Percentiles rank a stretch among this genome's conserved stretches.
Evolutionary conservation across 805 yeast species (phyloP).

Genomic region (Scheffersomyces ergatensis): DNA sequence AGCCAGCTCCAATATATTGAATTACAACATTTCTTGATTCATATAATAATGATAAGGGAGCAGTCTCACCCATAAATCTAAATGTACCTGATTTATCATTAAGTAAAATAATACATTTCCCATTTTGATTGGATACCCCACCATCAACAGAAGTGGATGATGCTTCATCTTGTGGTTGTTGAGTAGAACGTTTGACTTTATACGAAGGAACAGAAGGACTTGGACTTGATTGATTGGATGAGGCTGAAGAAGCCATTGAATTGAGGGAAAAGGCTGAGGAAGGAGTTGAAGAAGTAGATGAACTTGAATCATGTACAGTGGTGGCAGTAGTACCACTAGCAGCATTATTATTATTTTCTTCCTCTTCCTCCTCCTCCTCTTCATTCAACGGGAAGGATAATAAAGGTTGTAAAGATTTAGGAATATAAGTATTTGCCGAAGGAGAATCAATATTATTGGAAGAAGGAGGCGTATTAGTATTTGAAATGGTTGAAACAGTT

Average conservation of each 20-base stretch:
- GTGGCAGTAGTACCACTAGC: not conserved
- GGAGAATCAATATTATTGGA: not conserved
- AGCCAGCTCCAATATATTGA: slow-evolving; percentile 19
- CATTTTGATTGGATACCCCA: slow-evolving; percentile 14
- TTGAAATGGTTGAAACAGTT: not conserved
- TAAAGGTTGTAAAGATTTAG: slow-evolving; percentile 11
- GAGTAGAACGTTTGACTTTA: not conserved
- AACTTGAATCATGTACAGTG: not conserved
- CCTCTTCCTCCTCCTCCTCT: not conserved
- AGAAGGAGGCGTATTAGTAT: not conserved
- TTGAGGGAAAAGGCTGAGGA: not conserved
- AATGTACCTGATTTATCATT: slow-evolving; percentile 33
- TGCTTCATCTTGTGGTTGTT: not conserved
- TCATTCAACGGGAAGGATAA: slow-evolving; percentile 8
- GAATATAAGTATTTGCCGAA: slow-evolving; percentile 5
- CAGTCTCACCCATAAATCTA: slow-evolving; percentile 41
- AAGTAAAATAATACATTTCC: slow-evolving; percentile 24
- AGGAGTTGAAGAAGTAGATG: not conserved
- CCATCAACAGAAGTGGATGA: not conserved
- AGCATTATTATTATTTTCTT: not conserved
- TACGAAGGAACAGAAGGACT: not conserved
- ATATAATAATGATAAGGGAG: slow-evolving; percentile 37
- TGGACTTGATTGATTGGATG: not conserved
- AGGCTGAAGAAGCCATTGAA: not conserved
- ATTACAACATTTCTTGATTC: slow-evolving; percentile 39